Conservation (phyloP, 2,329 filamentous ascomycete genomes). For the Raffaelea albimanens region DNA sequence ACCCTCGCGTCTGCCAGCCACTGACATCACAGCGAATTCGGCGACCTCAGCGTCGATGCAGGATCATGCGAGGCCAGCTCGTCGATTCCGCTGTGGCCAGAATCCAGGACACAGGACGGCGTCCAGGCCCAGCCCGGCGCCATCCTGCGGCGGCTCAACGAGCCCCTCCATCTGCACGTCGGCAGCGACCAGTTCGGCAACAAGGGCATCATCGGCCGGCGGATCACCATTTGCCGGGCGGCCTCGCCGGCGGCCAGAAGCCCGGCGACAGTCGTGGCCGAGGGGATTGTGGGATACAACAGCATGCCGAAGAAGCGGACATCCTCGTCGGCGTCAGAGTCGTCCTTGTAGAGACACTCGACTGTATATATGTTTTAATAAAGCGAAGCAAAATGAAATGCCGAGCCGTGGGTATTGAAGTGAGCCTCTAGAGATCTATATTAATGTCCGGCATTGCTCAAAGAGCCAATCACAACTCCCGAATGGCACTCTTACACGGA, state of each 20-base stretch:
- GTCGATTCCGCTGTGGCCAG: slow-evolving; percentile 1
- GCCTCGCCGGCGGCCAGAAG: neutral
- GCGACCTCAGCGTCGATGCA: slow-evolving; percentile 2
- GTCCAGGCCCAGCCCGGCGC: neutral
- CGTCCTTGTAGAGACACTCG: no score
- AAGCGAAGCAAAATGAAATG: no score
- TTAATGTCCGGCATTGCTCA: no score
- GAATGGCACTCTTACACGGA: no score
- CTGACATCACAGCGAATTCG: slow-evolving; percentile 4
- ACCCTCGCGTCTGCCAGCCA: neutral
- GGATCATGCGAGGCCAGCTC: neutral
- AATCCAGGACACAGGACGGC: neutral
- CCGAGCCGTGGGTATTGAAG: no score
- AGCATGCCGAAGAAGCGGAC: slow-evolving; percentile 1
- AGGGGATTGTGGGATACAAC: slow-evolving; percentile 14
- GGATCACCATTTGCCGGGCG: slow-evolving; percentile 6
- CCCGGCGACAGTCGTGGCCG: slow-evolving; percentile 1
- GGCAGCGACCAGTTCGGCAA: slow-evolving; percentile 11
- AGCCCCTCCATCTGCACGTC: slow-evolving; percentile 12
- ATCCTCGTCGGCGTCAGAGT: neutral
- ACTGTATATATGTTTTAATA: no score
- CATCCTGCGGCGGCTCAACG: slow-evolving; percentile 3
- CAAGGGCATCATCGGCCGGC: slow-evolving; percentile 11
- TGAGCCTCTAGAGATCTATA: no score
- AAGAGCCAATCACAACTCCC: no score